Base-by-base conservation (phyloP, 176 grass and related monocot species). In the Aechmea fasciata region DNA sequence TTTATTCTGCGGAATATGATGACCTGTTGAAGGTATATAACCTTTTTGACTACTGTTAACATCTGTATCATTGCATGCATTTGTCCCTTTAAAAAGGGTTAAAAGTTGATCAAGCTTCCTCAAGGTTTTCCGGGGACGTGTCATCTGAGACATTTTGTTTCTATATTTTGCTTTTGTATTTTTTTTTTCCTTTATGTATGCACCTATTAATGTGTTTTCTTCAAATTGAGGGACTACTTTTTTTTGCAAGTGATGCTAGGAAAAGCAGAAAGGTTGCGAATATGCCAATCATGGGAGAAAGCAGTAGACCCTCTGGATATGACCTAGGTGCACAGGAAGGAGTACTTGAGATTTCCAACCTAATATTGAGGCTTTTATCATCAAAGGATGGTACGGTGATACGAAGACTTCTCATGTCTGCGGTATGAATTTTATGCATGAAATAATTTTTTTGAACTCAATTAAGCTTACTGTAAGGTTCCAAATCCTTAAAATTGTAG, bases 341-440 rank as follows among this genome's bases (percentile, higher is more conserved):
- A 49, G 72, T 74, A 59, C 49, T 82, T 52, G 59, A 79, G 23
- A 68, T 70, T 61, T 78, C 84, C 71, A 87, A 77, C 51, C 52
- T 84, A 53, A 87, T 82, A 22, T 69, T 87, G 75, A 73, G 49
- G 78, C 71, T 91, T 73, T 74, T 91, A 49, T 55, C 78, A 25
- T 84, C 88, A 59, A 87, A 69, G 66, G 78, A 91, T 23, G 83
- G 73, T 12, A 14, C 69, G 33, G 84, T 87, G 69, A 74, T 91
- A 69, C 81, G 84, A 77, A 84, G 84, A 69, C 78, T 91, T 74
- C 57, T 87, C 50, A 84, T 91, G 81, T 82, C 78, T 74, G 88
- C 72, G 69, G 88, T 91, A 91, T 64, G 75, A 64, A 49, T 53
- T 12, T 0, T 49, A 11, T 48, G 17, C 52, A 47, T 19, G 14